Evolutionary conservation across 2,329 filamentous ascomycete species (phyloP), one percentile per base, ranked within the genome.

Genomic region (Ascosphaera apis): DNA sequence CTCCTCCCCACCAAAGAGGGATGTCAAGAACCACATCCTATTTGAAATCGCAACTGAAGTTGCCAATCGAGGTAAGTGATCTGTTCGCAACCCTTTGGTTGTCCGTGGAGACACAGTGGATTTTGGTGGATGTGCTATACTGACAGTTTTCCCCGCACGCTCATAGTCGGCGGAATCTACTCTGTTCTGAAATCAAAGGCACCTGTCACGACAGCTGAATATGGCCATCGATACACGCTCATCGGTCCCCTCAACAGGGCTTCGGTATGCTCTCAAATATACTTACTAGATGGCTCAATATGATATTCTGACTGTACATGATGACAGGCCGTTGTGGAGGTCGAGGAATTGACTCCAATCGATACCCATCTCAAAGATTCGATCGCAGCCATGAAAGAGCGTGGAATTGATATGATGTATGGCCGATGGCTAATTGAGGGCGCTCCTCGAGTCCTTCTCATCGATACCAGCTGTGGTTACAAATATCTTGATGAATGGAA

Each of bases 161-260:
- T 25, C 21, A 28, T 45, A 91, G 88, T 98, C 42, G 88, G 88
- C 52, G 88, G 88, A 49, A 98, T 98, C 61, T 98, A 98, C 66
- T 95, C 86, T 12, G 88, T 98, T 45, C 75, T 98, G 60, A 98
- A 98, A 60, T 98, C 88, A 42, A 98, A 98, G 60, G 86, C 88
- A 27, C 86, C 88, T 35, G 88, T 95, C 42, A 95, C 88, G 31
- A 93, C 86, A 1, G 83, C 83, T 41, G 88, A 98, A 58, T 98
- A 95, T 88, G 88, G 88, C 57, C 83, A 92, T 40, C 73, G 82
- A 45, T 98, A 98, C 59, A 91, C 82, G 18, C 69, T 95, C 44
- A 84, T 98, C 54, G 88, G 88, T 2, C 88, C 88, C 39, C 73
- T 91, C 53, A 93, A 95, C 60, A 76, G 78, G 53, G 69, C 76